Percentiles rank a stretch among this genome's conserved stretches.
These are phyloP conservation scores for Pseudonectria foliicola DNA, from an alignment of 2,329 filamentous ascomycete species.

Conservation along the genomic window DNA sequence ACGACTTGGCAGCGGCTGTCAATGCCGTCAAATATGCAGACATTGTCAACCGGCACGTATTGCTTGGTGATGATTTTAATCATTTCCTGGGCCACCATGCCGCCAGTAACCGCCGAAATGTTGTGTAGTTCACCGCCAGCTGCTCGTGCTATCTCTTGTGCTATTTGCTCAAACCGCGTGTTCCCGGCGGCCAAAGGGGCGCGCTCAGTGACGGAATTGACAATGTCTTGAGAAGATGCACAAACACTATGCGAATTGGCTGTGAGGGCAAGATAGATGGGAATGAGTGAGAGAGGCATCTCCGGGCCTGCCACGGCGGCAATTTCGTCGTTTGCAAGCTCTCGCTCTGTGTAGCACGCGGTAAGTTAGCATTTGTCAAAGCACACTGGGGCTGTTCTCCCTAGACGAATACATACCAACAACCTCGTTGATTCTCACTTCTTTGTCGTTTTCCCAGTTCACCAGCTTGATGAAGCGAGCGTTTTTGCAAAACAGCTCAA, in stretches of 20 bases:
- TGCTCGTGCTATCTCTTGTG: slow-evolving; percentile 66
- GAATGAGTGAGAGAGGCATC: slow-evolving; percentile 53
- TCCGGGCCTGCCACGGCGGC: slow-evolving; percentile 38
- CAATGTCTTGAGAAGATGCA: slow-evolving; percentile 46
- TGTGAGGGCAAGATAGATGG: slow-evolving; percentile 61
- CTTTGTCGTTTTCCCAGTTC: slow-evolving; percentile 41
- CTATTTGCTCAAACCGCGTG: slow-evolving; percentile 45
- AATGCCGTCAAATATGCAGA: slow-evolving; percentile 64
- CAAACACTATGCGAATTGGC: slow-evolving; percentile 41
- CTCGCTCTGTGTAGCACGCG: slow-evolving; percentile 34
- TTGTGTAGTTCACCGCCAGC: slow-evolving; percentile 87
- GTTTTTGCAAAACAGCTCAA: slow-evolving; percentile 93
- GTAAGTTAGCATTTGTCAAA: neutral
- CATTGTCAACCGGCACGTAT: slow-evolving; percentile 65
- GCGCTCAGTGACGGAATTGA: slow-evolving; percentile 35
- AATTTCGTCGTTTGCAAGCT: slow-evolving; percentile 49
- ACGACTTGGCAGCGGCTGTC: slow-evolving; percentile 53
- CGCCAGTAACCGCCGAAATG: slow-evolving; percentile 77
- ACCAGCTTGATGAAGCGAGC: slow-evolving; percentile 89
- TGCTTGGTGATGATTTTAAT: slow-evolving; percentile 81
- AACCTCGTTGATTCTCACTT: slow-evolving; percentile 43
- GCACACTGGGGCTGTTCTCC: too few species aligned
- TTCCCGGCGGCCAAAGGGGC: slow-evolving; percentile 42
- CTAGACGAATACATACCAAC: slow-evolving; percentile 43
- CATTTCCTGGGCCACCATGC: slow-evolving; percentile 92